Conservation (phyloP, 345 rosid species). For the Ceriops zippeliana region DNA sequence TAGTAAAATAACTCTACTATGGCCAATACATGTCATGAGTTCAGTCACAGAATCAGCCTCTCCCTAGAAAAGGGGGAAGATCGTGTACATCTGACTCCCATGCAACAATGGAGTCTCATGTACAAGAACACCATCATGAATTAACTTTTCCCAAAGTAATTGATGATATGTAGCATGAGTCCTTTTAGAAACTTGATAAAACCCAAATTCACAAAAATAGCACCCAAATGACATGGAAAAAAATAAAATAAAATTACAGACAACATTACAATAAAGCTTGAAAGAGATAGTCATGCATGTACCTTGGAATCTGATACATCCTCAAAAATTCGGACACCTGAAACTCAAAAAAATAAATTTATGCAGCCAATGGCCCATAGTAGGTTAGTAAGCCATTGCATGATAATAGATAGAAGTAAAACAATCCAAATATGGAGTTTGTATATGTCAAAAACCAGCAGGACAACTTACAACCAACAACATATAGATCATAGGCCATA, state of each 20-base stretch:
- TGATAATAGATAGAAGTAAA: neutral
- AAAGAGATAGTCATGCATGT: constrained; percentile 11
- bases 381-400: neutral
- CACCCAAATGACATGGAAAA: neutral
- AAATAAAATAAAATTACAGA: neutral
- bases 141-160: too few species aligned
- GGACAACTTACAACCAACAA: neutral
- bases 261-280: neutral
- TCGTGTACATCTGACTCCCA: too few species aligned
- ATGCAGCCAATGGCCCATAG: neutral
- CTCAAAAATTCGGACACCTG: constrained; percentile 95
- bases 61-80: neutral
- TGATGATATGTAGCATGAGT: too few species aligned
- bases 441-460: neutral
- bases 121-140: too few species aligned
- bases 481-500: neutral
- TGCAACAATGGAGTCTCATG: too few species aligned
- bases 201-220: neutral
- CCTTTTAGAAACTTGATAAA: neutral
- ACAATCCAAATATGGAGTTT: neutral
- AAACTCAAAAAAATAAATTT: constrained; percentile 22
- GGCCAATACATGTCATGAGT: neutral
- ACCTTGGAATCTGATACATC: constrained; percentile 83
- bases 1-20: neutral
- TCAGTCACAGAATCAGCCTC: neutral